Base-by-base conservation (phyloP, 768 basidiomycete genomes). In the Collybia sordida region DNA sequence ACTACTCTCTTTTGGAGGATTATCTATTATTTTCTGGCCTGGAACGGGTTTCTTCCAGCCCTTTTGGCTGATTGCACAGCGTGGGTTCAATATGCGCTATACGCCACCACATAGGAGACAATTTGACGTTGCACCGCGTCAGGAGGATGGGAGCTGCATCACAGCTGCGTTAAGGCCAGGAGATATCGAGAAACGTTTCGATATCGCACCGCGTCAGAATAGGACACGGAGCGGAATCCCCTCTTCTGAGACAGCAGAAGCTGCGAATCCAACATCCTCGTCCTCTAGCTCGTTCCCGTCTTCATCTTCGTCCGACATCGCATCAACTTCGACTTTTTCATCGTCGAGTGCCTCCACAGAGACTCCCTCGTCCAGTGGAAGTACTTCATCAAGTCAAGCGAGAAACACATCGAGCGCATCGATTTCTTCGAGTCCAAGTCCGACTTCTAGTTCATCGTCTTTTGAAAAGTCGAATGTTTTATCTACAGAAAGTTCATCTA, bases 81-180 rank as follows among this genome's bases (percentile, higher is more conserved):
- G 11, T 12, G 31, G 31, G 31, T 14, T 3, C 31, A 31, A 31
- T 14, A 31, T 31, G 31, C 11, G 14, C 31, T 14, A 25, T 47
- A 23, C 12, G 38, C 35, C 0, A 15, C 23, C 36, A 9, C 15
- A 38, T 9, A 38, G 21, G 17, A 12, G 45, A 38, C 45, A 22
- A 3, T 25, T 46, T 21, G 45, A 36, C 4, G 35, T 46, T n/a
- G 35, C 15, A 38, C 45, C 45, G 12, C 45, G 45, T 38, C 45
- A 47, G 22, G 31, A 12, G 6, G 45, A 19, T 15, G 24, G 15
- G 28, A 21, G 1, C 4, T 45, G n/a, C n/a, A n/a, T n/a, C n/a
- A n/a, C n/a, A n/a, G n/a, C n/a, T n/a, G n/a, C n/a, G n/a, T n/a
- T n/a, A n/a, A n/a, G n/a, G n/a, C n/a, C n/a, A n/a, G n/a, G n/a